Percentiles rank a stretch among this genome's conserved stretches.
These are phyloP conservation scores for Aspergillus carlsbadensis DNA, from an alignment of 495 filamentous ascomycete species.

Conservation along the genomic window DNA sequence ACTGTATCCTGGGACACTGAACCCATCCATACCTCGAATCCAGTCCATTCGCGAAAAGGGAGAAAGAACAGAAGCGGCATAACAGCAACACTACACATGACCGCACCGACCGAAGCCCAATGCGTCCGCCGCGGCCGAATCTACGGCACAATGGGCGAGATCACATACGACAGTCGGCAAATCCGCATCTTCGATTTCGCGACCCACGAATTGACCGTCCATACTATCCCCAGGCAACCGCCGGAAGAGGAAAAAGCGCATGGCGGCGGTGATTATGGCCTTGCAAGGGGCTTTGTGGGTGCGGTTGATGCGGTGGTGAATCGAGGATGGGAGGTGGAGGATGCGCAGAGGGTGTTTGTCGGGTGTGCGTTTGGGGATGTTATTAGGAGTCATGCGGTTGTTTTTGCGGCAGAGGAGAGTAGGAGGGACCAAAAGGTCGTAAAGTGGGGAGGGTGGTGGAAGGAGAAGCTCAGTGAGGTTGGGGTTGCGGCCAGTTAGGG, in stretches of 20 bases:
- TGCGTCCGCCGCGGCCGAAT: conserved; percentile 79
- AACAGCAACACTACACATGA: conserved; percentile 90
- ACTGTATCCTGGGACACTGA: conserved; percentile 72
- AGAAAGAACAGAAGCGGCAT: conserved; percentile 54
- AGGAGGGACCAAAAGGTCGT: conserved; percentile 66
- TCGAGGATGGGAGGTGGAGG: conserved; percentile 59
- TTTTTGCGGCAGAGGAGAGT: conserved; percentile 92
- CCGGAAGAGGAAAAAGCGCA: conserved; percentile 50
- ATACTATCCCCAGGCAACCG: conserved; percentile 36
- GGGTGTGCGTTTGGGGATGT: conserved; percentile 83
- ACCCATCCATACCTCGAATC: background rate
- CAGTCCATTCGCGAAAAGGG: background rate
- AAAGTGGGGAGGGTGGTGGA: conserved; percentile 80
- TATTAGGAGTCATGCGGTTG: conserved; percentile 85
- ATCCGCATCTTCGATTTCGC: conserved; percentile 47
- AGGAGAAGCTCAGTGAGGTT: conserved; percentile 33
- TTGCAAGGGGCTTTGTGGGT: conserved; percentile 74
- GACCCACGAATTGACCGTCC: conserved; percentile 18
- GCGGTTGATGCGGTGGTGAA: conserved; percentile 81
- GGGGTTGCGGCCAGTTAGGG: background rate
- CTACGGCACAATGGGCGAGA: conserved; percentile 83
- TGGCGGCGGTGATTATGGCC: conserved; percentile 84
- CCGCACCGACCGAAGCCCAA: conserved; percentile 81
- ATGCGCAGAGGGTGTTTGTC: conserved; percentile 73
- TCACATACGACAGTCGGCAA: conserved; percentile 61